Percentiles rank a stretch among this genome's conserved stretches.
phyloP scores from a whole-genome alignment of 129 eudicot species.

The Smallanthus sonchifolius region DNA sequence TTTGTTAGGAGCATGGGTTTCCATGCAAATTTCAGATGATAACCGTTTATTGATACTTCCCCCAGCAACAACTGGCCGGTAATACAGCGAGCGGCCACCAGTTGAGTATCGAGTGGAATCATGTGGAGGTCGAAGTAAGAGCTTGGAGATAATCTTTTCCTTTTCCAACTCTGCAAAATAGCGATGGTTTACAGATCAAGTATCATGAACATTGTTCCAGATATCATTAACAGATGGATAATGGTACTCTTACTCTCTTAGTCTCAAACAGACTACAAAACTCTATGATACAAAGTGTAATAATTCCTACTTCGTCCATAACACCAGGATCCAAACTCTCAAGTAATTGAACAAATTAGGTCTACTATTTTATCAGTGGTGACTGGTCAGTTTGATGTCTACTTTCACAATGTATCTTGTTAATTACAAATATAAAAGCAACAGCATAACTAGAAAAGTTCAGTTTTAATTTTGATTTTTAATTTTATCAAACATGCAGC shows the following conservation, averaged over 20 bases:
- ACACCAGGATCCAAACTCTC: neutral
- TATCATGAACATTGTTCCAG: neutral
- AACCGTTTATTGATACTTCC: conserved; percentile 24
- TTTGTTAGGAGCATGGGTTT: conserved; percentile 30
- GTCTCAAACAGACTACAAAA: conserved; percentile 3
- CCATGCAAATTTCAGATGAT: conserved; percentile 29
- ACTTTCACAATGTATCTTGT: conserved; percentile 1
- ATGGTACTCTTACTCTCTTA: neutral
- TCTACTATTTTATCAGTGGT: neutral
- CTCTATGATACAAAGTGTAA: neutral
- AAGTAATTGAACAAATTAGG: neutral
- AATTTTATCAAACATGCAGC: neutral
- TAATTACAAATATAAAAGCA: neutral
- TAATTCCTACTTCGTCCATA: neutral
- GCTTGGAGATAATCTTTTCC: conserved; percentile 66
- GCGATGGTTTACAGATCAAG: neutral
- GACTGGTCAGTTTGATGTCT: neutral
- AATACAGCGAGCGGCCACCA: conserved; percentile 31
- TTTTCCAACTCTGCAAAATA: conserved; percentile 59
- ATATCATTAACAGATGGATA: neutral
- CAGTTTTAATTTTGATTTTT: neutral
- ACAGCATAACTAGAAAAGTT: neutral
- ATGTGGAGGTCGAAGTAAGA: conserved; percentile 49
- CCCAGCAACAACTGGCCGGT: conserved; percentile 33
- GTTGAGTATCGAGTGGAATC: conserved; percentile 33